phyloP scores from a whole-genome alignment of 257 asterid species.

The Forsythia suspensa region DNA sequence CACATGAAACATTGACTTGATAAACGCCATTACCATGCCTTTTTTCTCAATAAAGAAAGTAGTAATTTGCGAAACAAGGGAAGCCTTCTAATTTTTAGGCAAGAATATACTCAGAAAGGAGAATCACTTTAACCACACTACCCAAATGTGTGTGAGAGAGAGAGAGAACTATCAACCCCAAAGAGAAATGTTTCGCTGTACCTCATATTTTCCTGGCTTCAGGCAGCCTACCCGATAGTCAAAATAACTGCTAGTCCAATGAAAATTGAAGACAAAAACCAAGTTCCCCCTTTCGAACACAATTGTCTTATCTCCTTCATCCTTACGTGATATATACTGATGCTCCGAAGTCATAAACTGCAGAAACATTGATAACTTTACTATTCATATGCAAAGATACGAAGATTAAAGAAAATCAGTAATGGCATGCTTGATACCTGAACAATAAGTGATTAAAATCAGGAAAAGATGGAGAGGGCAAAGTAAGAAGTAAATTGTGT shows the following conservation, averaged over 20 bases:
- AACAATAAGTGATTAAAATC: neutral
- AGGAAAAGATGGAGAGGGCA: neutral
- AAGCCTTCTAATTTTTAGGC: no score
- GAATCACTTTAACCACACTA: no score
- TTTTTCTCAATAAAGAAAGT: neutral
- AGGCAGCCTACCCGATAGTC: constrained; percentile 87
- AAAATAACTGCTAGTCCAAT: constrained; percentile 78
- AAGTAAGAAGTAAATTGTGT: neutral
- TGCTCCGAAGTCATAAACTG: constrained; percentile 97
- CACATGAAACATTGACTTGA: neutral
- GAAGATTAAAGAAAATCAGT: neutral
- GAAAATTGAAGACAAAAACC: constrained; percentile 88
- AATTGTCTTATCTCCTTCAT: constrained; percentile 76
- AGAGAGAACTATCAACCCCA: neutral
- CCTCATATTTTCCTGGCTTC: constrained; percentile 93
- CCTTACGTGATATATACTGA: constrained; percentile 78
- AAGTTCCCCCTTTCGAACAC: constrained; percentile 84
- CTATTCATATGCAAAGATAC: neutral
- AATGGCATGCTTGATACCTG: neutral
- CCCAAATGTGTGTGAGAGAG: neutral
- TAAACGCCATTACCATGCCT: neutral
- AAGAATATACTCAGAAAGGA: no score
- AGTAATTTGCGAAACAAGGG: neutral
- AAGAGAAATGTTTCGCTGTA: constrained; percentile 16
- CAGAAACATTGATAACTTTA: constrained; percentile 14